A percentile compares a stretch with the other conserved stretches of the same genome.
Conservation (phyloP, 108 stramenopile species). For the Cyclotella cryptica region DNA sequence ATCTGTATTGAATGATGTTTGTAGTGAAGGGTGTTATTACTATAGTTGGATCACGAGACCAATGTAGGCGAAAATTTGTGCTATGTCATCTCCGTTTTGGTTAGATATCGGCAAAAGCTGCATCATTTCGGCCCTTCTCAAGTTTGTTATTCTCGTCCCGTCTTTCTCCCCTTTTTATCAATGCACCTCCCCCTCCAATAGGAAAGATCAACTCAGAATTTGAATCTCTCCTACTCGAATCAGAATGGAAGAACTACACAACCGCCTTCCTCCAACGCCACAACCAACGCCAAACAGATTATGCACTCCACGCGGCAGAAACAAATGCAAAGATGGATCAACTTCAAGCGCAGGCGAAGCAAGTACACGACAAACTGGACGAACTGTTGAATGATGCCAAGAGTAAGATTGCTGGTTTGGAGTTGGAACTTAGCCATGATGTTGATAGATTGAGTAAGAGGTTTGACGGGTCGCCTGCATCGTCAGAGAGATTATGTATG, state of each 20-base stretch:
- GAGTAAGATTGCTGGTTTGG: constrained; percentile 31
- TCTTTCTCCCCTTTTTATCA: not conserved
- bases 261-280: constrained; percentile 30
- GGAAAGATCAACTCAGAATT: constrained; percentile 50
- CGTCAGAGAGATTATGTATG: constrained; percentile 31
- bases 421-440: constrained; percentile 32
- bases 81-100: no score
- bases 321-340: constrained; percentile 27
- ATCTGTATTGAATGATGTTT: no score
- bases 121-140: no score
- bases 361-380: constrained; percentile 36
- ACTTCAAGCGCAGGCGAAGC: constrained; percentile 24
- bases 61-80: no score
- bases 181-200: not conserved
- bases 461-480: constrained; percentile 23
- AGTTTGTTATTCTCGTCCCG: not conserved
- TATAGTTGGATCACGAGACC: no score
- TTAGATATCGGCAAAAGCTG: no score
- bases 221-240: constrained; percentile 38
- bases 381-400: constrained; percentile 27
- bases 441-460: constrained; percentile 36
- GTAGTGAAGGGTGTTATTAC: no score
- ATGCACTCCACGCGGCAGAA: constrained; percentile 18
- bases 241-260: constrained; percentile 45
- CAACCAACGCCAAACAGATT: constrained; percentile 28